A percentile compares a stretch with the other conserved stretches of the same genome.
Conservation (phyloP, 805 yeast species). For the Yarrowia deformans region DNA sequence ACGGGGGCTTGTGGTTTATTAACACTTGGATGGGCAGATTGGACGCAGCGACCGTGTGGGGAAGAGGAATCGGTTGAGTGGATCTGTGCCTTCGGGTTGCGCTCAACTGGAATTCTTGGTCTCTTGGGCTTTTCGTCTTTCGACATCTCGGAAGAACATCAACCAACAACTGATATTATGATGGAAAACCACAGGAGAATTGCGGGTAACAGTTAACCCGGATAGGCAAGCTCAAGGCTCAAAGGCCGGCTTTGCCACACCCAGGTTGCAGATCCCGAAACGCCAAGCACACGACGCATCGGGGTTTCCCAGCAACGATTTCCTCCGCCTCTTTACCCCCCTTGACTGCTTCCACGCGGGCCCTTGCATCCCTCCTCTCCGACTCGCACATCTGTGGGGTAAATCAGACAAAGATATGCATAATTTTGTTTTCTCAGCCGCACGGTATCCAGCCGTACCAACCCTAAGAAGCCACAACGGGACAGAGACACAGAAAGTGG, state of each 20-base stretch:
- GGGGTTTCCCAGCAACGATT: neutral
- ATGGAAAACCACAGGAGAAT: neutral
- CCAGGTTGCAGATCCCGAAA: constrained; percentile 1
- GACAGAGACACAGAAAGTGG: neutral
- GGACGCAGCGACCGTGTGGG: constrained; percentile 4
- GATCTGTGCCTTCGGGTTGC: neutral
- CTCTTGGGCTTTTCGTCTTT: neutral
- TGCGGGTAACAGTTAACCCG: neutral
- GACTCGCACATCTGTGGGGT: constrained; percentile 32
- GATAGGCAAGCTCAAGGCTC: neutral
- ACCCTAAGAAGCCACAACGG: neutral
- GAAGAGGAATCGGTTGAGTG: constrained; percentile 1
- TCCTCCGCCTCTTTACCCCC: neutral
- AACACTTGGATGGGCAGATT: constrained; percentile 3
- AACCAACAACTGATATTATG: constrained; percentile 21
- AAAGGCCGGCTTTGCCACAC: constrained; percentile 20
- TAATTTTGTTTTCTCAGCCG: constrained; percentile 3
- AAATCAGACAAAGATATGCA: constrained; percentile 3
- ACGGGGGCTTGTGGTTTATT: constrained; percentile 33
- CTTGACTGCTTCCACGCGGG: constrained; percentile 14
- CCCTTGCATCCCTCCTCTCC: constrained; percentile 9
- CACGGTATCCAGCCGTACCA: constrained; percentile 23
- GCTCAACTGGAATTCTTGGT: too few relatives aligned
- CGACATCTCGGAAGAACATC: constrained; percentile 2
- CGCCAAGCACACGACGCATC: neutral